Evolutionary conservation across 2,329 filamentous ascomycete species (phyloP), one percentile per base, ranked within the genome.

Genomic region (Meredithiella fracta): DNA sequence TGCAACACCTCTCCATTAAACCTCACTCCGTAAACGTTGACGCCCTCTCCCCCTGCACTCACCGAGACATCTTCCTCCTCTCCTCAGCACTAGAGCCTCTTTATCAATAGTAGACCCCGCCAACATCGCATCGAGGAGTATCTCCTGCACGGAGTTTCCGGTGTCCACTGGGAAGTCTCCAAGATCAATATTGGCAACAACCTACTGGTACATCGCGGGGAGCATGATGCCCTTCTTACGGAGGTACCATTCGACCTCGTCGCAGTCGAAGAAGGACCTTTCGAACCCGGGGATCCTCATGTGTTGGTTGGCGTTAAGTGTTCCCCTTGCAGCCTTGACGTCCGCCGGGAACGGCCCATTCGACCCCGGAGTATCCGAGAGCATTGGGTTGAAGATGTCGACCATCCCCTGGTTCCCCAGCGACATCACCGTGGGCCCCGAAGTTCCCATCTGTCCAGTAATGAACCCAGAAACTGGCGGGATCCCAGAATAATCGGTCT

Each of bases 171-270:
- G 62, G 55, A 78, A 72, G 1, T 70, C 67, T 2, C 63, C 62
- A 0, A 70, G 61, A 50, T 77, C 72, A 22, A 85, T 67, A 51
- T 83, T 74, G 7, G 76, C 75, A 51, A 77, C 75, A 1, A 84
- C 71, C 55, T 77, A 80, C 17, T 84, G 80, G 8, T 76, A 72
- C 8, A 72, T 70, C 0, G 76, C 73, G 8, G 83, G 76, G 53
- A 89, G 79, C 49, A 71, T 65, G 29, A 88, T 76, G 3, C 81
- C 81, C 29, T 77, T 75, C 52, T 77, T 73, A 42, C 74, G 75
- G 2, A 94, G 69, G 64, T 89, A 92, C 11, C 77, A 73, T 66
- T 92, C 84, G 0, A 89, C 81, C 65, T 92, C 87, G 58, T 86
- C 76, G 0, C 80, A 70, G 63, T 92, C 86, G 61, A 85, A 86